phyloP scores from a whole-genome alignment of 1,284 basidiomycete genomes.

The Lignosus rhinocerotis region DNA sequence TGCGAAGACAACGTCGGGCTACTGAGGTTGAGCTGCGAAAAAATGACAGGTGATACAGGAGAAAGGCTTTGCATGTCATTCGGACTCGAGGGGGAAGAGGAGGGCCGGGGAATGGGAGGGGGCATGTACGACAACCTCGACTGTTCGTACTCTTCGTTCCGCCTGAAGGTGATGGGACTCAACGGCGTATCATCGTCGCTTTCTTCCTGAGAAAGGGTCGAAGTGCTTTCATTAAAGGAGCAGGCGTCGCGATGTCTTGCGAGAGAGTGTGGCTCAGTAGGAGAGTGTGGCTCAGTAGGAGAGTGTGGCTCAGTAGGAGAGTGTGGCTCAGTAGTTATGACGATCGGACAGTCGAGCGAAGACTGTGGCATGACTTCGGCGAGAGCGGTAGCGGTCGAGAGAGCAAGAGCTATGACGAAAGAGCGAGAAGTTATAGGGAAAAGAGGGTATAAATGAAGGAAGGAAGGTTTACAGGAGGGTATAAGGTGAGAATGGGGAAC shows the following conservation, averaged over 20 bases:
- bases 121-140: slow-evolving; percentile 11
- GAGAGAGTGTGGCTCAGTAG: slow-evolving; percentile 6
- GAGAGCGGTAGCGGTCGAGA: slow-evolving; percentile 18
- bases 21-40: slow-evolving; percentile 19
- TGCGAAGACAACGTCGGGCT: slow-evolving; percentile 9
- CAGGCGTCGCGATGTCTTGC: slow-evolving; percentile 5
- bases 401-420: slow-evolving; percentile 22
- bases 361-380: slow-evolving; percentile 12
- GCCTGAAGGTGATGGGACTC: slow-evolving; percentile 20
- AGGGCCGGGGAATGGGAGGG: slow-evolving; percentile 7
- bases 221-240: slow-evolving; percentile 2
- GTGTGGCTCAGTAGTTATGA: slow-evolving; percentile 10
- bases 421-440: slow-evolving; percentile 1
- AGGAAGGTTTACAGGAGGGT: slow-evolving; percentile 14
- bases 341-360: slow-evolving; percentile 12
- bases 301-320: slow-evolving; percentile 7
- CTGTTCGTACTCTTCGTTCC: slow-evolving; percentile 20
- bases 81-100: slow-evolving; percentile 10
- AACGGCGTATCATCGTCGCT: slow-evolving; percentile 21
- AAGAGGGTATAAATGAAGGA: slow-evolving; percentile 11
- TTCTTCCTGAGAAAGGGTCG: slow-evolving; percentile 22
- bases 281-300: slow-evolving; percentile 7
- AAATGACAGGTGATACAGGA: slow-evolving; percentile 12
- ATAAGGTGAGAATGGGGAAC: slow-evolving; percentile 13
- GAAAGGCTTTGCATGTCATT: background rate